Evolutionary conservation across 2,329 filamentous ascomycete species (phyloP).

Genomic region (Penicillium oxalicum): DNA sequence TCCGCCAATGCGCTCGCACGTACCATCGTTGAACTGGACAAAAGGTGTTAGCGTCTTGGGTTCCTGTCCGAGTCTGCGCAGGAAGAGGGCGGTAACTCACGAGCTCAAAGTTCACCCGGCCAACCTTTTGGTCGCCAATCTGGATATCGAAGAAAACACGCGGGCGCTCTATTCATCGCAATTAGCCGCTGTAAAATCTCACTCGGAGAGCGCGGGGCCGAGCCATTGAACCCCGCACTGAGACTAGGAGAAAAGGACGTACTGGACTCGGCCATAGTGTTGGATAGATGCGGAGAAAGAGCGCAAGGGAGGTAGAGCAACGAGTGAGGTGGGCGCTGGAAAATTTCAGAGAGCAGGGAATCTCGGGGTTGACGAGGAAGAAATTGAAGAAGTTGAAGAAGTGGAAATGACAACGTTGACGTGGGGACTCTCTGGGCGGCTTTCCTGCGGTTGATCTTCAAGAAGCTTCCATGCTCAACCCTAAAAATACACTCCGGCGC

Average conservation of each 20-base stretch:
- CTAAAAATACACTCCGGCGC: constrained; percentile 5
- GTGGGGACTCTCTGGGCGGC: constrained; percentile 10
- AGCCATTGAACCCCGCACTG: constrained; percentile 22
- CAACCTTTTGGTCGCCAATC: constrained; percentile 66
- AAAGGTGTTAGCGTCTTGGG: constrained; percentile 16
- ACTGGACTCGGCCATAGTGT: constrained; percentile 35
- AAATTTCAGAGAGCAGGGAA: background rate
- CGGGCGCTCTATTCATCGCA: constrained; percentile 50
- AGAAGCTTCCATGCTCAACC: constrained; percentile 36
- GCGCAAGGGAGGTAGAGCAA: background rate
- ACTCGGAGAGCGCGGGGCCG: constrained; percentile 9
- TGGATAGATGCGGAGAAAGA: background rate
- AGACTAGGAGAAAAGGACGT: constrained; percentile 11
- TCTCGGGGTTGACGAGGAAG: background rate
- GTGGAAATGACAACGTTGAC: constrained; percentile 3
- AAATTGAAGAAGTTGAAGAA: constrained; percentile 1
- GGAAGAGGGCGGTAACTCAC: constrained; percentile 40
- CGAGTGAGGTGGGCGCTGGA: background rate
- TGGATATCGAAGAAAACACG: constrained; percentile 92
- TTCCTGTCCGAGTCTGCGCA: constrained; percentile 4
- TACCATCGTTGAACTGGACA: constrained; percentile 46
- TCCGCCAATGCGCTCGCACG: constrained; percentile 8
- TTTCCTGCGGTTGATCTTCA: constrained; percentile 27
- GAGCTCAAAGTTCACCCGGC: constrained; percentile 82
- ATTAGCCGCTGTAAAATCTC: constrained; percentile 12